Evolutionary conservation across 2,329 filamentous ascomycete species (phyloP).

Genomic region (Cordyceps tenuipes): DNA sequence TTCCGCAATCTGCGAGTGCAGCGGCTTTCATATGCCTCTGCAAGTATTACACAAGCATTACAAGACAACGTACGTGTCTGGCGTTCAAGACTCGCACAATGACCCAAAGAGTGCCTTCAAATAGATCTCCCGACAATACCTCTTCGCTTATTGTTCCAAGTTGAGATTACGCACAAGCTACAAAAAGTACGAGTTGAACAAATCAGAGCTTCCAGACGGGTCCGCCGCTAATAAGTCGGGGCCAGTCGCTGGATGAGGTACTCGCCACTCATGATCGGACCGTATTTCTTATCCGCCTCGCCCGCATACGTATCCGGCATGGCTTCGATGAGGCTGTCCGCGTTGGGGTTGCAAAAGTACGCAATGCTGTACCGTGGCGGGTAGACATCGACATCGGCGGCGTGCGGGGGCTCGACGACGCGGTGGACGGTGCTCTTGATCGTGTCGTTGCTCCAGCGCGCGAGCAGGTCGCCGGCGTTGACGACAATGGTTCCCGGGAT

Average conservation of each 20-base stretch:
- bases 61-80: no score
- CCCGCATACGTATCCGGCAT: constrained; percentile 66
- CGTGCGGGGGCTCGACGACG: constrained; percentile 73
- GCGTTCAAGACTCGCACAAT: no score
- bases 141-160: no score
- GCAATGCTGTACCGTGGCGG: constrained; percentile 80
- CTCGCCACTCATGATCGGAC: constrained; percentile 66
- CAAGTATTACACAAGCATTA: no score
- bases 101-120: no score
- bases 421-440: constrained; percentile 88
- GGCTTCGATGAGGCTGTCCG: constrained; percentile 65
- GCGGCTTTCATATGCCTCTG: no score
- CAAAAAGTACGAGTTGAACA: not conserved
- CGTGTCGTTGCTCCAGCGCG: constrained; percentile 82
- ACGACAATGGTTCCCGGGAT: constrained; percentile 76
- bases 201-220: no score
- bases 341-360: constrained; percentile 61
- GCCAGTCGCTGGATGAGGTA: constrained; percentile 72
- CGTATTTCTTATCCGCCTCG: constrained; percentile 68
- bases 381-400: constrained; percentile 41
- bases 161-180: not conserved
- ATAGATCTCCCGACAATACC: no score
- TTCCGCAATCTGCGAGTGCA: no score
- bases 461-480: constrained; percentile 80
- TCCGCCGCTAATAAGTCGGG: constrained; percentile 55